These are phyloP conservation scores for Ceratocystis eucalypticola DNA, from an alignment of 2,329 filamentous ascomycete species.

Conservation along the genomic window DNA sequence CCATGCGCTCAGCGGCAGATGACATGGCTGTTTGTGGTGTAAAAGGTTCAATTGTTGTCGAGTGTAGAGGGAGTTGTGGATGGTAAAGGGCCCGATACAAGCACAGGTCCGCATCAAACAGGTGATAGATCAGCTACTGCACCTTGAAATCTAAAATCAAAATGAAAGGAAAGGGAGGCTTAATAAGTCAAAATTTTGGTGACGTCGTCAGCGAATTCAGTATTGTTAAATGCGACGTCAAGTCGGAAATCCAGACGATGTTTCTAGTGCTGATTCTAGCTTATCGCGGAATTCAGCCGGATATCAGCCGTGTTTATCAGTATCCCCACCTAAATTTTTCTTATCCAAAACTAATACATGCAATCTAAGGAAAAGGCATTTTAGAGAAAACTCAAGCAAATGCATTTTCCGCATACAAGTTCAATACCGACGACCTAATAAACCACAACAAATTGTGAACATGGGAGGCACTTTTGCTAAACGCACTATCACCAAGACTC, in stretches of 20 bases:
- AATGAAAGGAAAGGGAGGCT: background rate
- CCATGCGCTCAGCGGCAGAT: conserved; percentile 50
- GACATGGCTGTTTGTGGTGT: conserved; percentile 33
- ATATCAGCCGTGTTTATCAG: background rate
- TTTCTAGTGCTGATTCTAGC: background rate
- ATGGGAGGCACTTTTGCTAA: conserved; percentile 56
- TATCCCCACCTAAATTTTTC: conserved; percentile 10
- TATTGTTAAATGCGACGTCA: background rate
- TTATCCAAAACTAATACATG: background rate
- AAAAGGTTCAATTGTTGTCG: background rate
- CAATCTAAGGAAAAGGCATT: background rate
- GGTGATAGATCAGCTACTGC: background rate
- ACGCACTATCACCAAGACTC: conserved; percentile 58
- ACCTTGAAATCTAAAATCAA: background rate
- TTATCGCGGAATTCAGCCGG: background rate
- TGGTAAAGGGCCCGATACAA: no score
- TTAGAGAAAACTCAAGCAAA: background rate
- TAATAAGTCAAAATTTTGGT: no score
- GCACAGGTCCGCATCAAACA: background rate
- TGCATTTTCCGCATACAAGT: background rate
- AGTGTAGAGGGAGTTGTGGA: no score
- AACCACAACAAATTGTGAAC: conserved; percentile 22
- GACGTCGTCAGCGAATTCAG: background rate
- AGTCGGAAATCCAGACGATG: background rate
- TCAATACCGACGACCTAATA: background rate